Percentiles rank a stretch among this genome's conserved stretches.
Evolutionary conservation across 305 asterid genomes (phyloP).

Genomic region (Fraxinus platypoda): DNA sequence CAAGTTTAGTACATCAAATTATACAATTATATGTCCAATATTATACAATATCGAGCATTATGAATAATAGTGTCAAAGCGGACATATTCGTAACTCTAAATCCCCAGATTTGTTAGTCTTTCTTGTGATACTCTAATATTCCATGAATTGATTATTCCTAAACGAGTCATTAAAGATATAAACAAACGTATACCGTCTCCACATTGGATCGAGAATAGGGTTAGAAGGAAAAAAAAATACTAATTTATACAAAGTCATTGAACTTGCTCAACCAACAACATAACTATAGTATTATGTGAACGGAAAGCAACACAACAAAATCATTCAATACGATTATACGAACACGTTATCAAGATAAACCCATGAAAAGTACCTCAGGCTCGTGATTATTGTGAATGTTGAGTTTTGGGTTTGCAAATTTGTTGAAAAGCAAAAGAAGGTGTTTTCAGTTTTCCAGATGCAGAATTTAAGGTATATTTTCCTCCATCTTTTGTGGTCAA

Average conservation of each 20-base stretch:
- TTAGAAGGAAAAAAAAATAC: no score
- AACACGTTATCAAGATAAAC: neutral
- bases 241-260: neutral
- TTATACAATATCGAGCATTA: no score
- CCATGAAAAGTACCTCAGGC: neutral
- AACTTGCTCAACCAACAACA: neutral
- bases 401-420: neutral
- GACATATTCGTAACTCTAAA: neutral
- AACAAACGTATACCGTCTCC: no score
- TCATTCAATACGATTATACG: neutral
- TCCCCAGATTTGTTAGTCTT: neutral
- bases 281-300: neutral
- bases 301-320: neutral
- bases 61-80: neutral
- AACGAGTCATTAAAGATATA: no score
- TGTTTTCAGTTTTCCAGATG: neutral
- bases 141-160: neutral
- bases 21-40: neutral
- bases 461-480: slow-evolving; percentile 10
- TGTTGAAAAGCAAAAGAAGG: neutral
- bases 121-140: neutral
- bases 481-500: neutral
- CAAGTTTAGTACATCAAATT: no score
- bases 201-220: no score
- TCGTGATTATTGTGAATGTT: neutral